phyloP scores from a whole-genome alignment of 139 green algal genomes.

The Nannochloris sp. region DNA sequence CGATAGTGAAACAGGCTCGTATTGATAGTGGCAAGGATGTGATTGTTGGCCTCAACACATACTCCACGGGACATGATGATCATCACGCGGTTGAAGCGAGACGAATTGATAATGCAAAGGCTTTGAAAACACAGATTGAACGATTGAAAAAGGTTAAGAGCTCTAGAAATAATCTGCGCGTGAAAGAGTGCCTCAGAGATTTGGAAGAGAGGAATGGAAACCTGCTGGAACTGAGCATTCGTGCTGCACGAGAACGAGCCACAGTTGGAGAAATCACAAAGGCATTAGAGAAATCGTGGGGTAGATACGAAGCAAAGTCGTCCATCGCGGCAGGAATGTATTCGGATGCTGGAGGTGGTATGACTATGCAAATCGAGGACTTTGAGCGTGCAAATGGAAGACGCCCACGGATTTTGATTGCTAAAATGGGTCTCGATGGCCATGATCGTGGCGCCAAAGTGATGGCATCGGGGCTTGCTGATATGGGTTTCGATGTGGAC shows the following conservation, averaged over 20 bases:
- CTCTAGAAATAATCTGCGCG: conserved; percentile 17
- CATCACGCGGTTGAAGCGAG: conserved; percentile 25
- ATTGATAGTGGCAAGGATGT: conserved; percentile 55
- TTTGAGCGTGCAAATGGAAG: conserved; percentile 32
- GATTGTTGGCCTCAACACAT: conserved; percentile 66
- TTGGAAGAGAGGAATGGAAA: conserved; percentile 32
- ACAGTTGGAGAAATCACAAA: conserved; percentile 57
- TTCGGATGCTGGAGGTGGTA: conserved; percentile 5
- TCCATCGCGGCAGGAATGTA: conserved; percentile 43
- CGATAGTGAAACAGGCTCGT: conserved; percentile 45
- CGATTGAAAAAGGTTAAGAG: conserved; percentile 16
- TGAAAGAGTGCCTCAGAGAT: conserved; percentile 18
- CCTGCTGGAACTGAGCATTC: conserved; percentile 45
- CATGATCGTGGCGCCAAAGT: conserved; percentile 54
- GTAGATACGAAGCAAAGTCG: conserved; percentile 36
- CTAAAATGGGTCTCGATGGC: conserved; percentile 60
- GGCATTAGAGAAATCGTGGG: conserved; percentile 50
- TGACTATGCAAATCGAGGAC: conserved; percentile 11
- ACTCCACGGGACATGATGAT: conserved; percentile 23
- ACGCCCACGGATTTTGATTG: conserved; percentile 55
- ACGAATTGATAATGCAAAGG: conserved; percentile 48
- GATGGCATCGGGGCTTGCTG: conserved; percentile 57
- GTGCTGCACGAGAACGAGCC: conserved; percentile 36
- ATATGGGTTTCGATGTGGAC: conserved; percentile 65
- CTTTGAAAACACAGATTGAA: conserved; percentile 26